Base-by-base conservation (phyloP, 345 rosid genomes). In the Euphorbia peplus region DNA sequence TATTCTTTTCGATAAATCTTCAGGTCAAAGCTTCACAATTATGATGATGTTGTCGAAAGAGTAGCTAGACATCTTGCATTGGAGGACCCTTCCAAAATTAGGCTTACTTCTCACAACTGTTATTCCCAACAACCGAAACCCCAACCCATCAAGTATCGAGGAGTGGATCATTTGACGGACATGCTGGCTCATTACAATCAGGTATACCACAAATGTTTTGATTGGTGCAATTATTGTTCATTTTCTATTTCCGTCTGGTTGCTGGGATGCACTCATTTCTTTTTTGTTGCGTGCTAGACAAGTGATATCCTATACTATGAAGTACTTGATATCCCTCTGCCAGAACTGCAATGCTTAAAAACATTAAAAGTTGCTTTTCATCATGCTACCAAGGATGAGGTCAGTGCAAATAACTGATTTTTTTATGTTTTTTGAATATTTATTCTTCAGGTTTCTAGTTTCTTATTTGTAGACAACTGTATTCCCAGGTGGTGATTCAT, bases 71-170 rank as follows among this genome's bases (percentile, higher is more conserved):
- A 84, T 77, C 82, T 91, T 80, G 87, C 85, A 75, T 85, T 91
- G 83, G 92, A 87, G 69, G 97, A 95, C 77, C 88, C 98, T 64
- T 86, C 93, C 52, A 91, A 88, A 86, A 81, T 95, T 65, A 86
- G 99, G 86, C 93, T 95, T 51, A 95, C 99, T 44, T 82, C 99
- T 81, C 99, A 95, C 79, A 95, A 95, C 79, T 95, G 98, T 82
- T 90, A 95, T 80, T 91, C 98, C 50, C 99, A 90, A 81, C 99
- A 95, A 82, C 98, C 99, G 61, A 95, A 95, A 79, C 97, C 99
- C 60, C 93, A 87, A 73, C 91, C 98, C 19, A 87, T 95, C 46
- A 91, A 88, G 78, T 91, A 84, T 78, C 93, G 84, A 63, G 99
- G 99, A 73, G 86, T 90, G 60, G 92, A 90, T 68, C 96, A 79